Evolutionary conservation across 768 basidiomycete genomes (phyloP).

Genomic region (Pholiota molesta): DNA sequence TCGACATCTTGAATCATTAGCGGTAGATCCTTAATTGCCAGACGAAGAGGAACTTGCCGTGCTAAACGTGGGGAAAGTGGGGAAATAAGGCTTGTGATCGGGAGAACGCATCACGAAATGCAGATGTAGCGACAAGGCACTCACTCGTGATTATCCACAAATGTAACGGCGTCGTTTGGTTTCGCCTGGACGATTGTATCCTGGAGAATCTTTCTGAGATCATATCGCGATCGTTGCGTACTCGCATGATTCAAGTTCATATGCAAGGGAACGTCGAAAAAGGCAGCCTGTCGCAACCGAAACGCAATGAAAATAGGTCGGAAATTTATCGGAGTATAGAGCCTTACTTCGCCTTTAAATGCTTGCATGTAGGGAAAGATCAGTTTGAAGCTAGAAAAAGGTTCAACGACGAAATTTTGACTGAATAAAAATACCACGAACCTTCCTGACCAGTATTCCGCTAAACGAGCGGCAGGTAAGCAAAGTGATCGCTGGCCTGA

Average conservation of each 20-base stretch:
- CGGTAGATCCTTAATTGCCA: too few relatives aligned
- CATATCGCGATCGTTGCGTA: conserved; percentile 64
- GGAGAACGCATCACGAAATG: background rate
- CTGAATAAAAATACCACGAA: conserved; percentile 31
- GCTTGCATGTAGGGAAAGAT: conserved; percentile 61
- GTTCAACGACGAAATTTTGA: background rate
- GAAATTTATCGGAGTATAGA: conserved; percentile 5
- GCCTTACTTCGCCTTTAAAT: conserved; percentile 67
- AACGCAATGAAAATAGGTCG: background rate
- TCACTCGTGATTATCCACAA: conserved; percentile 91
- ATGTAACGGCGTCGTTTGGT: conserved; percentile 85
- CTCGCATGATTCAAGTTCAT: conserved; percentile 82
- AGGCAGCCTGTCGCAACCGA: conserved; percentile 60
- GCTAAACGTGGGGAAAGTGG: conserved; percentile 35
- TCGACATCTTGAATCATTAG: background rate
- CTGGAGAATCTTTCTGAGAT: conserved; percentile 75
- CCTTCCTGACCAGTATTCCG: conserved; percentile 86
- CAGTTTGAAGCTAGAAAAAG: conserved; percentile 41
- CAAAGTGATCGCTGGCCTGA: background rate
- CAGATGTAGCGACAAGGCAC: conserved; percentile 25
- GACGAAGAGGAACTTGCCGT: conserved; percentile 52
- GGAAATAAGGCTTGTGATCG: conserved; percentile 10
- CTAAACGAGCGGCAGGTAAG: conserved; percentile 35
- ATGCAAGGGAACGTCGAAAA: conserved; percentile 93
- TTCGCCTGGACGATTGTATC: conserved; percentile 66